These are phyloP conservation scores for Trichomonas gallinae DNA, from an alignment of 208 protist genomes.

Conservation along the genomic window DNA sequence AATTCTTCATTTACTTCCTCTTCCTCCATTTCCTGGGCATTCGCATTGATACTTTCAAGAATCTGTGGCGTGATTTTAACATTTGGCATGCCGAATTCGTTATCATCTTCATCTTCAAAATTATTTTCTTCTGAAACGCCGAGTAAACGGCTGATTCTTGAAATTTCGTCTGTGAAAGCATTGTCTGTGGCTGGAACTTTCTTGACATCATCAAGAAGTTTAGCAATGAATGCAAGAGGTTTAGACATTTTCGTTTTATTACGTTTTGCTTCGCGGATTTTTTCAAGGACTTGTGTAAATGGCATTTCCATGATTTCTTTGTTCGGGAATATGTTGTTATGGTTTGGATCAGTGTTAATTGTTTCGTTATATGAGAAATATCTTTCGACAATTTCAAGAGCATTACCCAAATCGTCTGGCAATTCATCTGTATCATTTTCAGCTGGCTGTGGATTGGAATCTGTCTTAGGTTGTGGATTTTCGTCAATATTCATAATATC, in stretches of 20 bases:
- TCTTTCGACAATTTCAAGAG: too few species aligned
- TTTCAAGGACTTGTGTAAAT: neutral
- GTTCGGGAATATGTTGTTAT: neutral
- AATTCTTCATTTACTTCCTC: neutral
- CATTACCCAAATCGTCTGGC: too few species aligned
- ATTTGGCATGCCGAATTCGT: neutral
- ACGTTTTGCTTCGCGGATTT: neutral
- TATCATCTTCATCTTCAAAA: neutral
- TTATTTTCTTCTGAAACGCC: neutral
- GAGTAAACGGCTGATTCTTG: neutral
- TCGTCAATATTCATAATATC: too few species aligned
- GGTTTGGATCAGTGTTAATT: neutral
- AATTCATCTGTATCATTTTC: too few species aligned
- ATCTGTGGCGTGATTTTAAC: too few species aligned
- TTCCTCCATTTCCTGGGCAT: neutral
- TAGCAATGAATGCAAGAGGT: neutral
- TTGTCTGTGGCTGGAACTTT: neutral
- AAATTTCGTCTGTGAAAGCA: neutral
- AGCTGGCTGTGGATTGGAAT: too few species aligned
- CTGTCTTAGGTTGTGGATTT: too few species aligned
- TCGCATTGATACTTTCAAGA: neutral
- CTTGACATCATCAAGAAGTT: neutral
- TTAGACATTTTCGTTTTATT: too few species aligned
- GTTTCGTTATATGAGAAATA: too few species aligned
- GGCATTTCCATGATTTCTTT: neutral